These are phyloP conservation scores for Zarea fungicola DNA, from an alignment of 2,329 filamentous ascomycete genomes.

Conservation along the genomic window DNA sequence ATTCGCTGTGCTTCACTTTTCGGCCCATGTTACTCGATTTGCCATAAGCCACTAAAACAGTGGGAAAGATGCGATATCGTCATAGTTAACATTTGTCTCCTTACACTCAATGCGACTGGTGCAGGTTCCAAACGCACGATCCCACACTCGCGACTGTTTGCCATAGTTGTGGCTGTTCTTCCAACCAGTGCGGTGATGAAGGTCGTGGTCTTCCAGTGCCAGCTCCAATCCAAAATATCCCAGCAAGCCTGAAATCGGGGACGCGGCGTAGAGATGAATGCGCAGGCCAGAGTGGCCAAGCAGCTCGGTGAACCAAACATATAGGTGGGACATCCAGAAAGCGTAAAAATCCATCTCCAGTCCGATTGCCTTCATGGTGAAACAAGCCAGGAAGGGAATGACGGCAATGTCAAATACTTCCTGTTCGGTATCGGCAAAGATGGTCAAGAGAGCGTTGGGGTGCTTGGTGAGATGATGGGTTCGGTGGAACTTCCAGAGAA, in stretches of 20 bases:
- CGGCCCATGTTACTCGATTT: too few relatives aligned
- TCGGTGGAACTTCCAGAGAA: constrained; percentile 35
- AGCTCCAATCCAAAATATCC: constrained; percentile 28
- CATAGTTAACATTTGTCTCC: constrained; percentile 6
- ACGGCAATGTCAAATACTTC: constrained; percentile 37
- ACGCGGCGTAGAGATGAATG: constrained; percentile 28
- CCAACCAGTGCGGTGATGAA: constrained; percentile 35
- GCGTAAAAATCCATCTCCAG: constrained; percentile 41
- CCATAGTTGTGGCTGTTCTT: constrained; percentile 11
- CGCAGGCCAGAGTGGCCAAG: constrained; percentile 35
- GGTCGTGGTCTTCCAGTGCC: constrained; percentile 37
- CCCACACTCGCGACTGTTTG: constrained; percentile 10
- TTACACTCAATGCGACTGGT: constrained; percentile 3
- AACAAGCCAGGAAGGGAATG: constrained; percentile 34
- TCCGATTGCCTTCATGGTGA: constrained; percentile 28
- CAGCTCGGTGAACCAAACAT: constrained; percentile 35
- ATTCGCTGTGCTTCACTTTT: too few relatives aligned
- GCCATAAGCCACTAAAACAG: too few relatives aligned
- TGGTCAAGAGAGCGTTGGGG: constrained; percentile 33
- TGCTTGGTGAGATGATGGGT: constrained; percentile 42
- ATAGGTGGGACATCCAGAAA: constrained; percentile 41
- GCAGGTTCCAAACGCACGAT: constrained; percentile 1
- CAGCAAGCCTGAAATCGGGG: constrained; percentile 31
- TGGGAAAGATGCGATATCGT: constrained; percentile 7
- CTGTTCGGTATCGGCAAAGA: constrained; percentile 38